Conservation (phyloP, 2,329 filamentous ascomycete genomes). For the Alternaria incomplexa region DNA sequence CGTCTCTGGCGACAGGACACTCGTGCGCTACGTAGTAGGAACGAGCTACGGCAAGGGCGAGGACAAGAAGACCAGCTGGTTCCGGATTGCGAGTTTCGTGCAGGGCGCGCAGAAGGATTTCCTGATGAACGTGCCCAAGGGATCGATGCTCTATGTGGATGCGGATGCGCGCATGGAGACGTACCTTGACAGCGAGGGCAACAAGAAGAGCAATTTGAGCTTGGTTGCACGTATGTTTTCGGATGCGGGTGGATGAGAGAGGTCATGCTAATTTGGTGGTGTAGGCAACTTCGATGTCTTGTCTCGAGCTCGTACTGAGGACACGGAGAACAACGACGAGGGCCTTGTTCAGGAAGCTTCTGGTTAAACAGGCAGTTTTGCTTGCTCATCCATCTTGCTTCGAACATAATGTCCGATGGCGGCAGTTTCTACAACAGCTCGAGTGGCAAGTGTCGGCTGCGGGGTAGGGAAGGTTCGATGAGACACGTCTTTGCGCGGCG, state of each 20-base stretch:
- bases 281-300: conserved; percentile 46
- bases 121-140: conserved; percentile 77
- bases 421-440: not conserved
- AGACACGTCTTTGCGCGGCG: conserved; percentile 5
- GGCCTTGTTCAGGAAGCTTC: conserved; percentile 41
- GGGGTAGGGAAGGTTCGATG: not conserved
- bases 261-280: not conserved
- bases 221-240: conserved; percentile 77
- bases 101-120: conserved; percentile 75
- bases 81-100: conserved; percentile 76
- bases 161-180: conserved; percentile 74
- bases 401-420: not conserved
- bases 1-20: conserved; percentile 74
- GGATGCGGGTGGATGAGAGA: not conserved
- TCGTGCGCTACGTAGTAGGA: conserved; percentile 79
- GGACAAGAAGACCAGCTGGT: conserved; percentile 83
- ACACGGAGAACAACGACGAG: conserved; percentile 39
- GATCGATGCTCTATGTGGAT: conserved; percentile 81
- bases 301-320: conserved; percentile 31
- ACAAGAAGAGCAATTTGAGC: conserved; percentile 67
- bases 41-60: conserved; percentile 71
- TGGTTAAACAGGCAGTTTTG: conserved; percentile 14
- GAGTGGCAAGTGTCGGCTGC: not conserved
- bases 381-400: not conserved
- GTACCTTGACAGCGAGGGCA: conserved; percentile 71